Percentiles rank a stretch among this genome's conserved stretches.
phyloP scores from a whole-genome alignment of 352 stramenopile species.

The Plasmopara halstedii region DNA sequence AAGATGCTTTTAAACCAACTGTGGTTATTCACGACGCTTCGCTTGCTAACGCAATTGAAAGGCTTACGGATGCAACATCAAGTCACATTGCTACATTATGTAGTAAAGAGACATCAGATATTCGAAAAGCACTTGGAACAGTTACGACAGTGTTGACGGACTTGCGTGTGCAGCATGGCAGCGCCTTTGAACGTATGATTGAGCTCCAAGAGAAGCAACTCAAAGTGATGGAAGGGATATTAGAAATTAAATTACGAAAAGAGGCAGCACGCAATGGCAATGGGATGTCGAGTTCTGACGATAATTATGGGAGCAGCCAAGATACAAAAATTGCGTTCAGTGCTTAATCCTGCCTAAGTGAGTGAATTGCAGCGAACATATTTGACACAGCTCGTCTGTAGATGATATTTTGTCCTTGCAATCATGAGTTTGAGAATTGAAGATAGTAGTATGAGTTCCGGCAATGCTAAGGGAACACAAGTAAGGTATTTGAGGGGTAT shows the following conservation, averaged over 20 bases:
- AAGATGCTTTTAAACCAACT: slow-evolving; percentile 30
- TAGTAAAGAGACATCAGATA: slow-evolving; percentile 22
- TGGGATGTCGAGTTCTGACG: slow-evolving; percentile 2
- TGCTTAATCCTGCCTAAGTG: slow-evolving; percentile 3
- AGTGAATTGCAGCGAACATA: too few relatives aligned
- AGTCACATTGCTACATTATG: slow-evolving; percentile 39
- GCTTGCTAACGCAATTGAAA: slow-evolving; percentile 54
- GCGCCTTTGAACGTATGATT: slow-evolving; percentile 39
- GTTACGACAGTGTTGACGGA: slow-evolving; percentile 48
- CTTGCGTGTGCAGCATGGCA: slow-evolving; percentile 40
- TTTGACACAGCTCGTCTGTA: too few relatives aligned
- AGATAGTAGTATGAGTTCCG: too few relatives aligned
- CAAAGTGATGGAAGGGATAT: slow-evolving; percentile 49
- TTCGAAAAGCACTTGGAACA: slow-evolving; percentile 20
- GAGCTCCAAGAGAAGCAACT: slow-evolving; percentile 64
- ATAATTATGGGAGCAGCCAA: slow-evolving; percentile 1
- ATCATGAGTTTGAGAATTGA: too few relatives aligned
- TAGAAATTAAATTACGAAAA: slow-evolving; percentile 42
- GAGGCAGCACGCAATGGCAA: slow-evolving; percentile 16
- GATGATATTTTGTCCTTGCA: too few relatives aligned
- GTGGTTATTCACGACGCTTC: slow-evolving; percentile 51
- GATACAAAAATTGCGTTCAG: neutral
- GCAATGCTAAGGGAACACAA: too few relatives aligned
- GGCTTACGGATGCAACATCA: slow-evolving; percentile 48
- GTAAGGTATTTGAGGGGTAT: too few relatives aligned